Conservation (phyloP, 768 basidiomycete genomes). For the Auriscalpium vulgare region DNA sequence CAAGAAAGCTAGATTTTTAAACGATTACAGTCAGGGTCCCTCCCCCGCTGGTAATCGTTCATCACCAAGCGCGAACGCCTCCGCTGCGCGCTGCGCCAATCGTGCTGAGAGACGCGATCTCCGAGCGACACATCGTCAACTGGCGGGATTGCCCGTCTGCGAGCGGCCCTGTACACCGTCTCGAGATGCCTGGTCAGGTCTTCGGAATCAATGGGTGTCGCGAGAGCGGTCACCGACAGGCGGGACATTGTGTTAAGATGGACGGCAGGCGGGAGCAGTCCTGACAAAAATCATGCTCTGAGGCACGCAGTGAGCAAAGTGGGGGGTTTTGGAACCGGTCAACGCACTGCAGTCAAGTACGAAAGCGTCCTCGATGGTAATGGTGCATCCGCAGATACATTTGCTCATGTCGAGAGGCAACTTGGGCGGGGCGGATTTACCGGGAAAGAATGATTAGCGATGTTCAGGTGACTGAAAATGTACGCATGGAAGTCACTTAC, state of each 20-base stretch:
- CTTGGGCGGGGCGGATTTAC: too few relatives aligned
- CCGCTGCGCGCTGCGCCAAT: too few relatives aligned
- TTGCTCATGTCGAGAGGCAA: neutral
- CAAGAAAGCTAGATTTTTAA: too few relatives aligned
- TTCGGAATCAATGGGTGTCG: neutral
- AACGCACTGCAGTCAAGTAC: constrained; percentile 1
- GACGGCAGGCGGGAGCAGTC: neutral
- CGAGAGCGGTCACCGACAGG: neutral
- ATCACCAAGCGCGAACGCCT: too few relatives aligned
- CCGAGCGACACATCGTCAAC: too few relatives aligned
- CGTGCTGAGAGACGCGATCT: too few relatives aligned
- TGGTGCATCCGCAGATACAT: neutral
- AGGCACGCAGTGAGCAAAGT: neutral
- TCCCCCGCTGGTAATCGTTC: too few relatives aligned
- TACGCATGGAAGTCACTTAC: neutral
- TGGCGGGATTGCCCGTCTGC: too few relatives aligned
- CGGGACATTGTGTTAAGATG: neutral
- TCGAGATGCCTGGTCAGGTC: neutral
- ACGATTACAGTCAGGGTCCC: too few relatives aligned
- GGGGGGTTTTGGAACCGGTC: neutral
- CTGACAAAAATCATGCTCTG: constrained; percentile 1
- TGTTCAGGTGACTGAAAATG: neutral
- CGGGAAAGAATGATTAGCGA: too few relatives aligned
- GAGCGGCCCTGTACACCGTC: neutral
- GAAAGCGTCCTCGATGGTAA: neutral